Conservation (phyloP, 2,329 filamentous ascomycete genomes). For the Rhinocladiella similis region DNA sequence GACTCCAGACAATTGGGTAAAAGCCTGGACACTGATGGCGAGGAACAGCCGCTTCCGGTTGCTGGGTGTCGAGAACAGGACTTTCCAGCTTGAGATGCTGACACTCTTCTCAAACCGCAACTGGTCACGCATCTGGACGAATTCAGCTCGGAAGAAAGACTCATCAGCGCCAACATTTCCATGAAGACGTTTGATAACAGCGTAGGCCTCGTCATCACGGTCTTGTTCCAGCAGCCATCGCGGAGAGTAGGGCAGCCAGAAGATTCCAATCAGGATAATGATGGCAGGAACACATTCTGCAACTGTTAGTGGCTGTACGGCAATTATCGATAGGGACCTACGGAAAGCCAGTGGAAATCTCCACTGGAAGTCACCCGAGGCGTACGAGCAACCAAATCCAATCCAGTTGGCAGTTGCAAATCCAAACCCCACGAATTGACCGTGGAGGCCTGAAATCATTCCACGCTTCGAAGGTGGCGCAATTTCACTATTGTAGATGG, state of each 20-base stretch:
- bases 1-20: conserved; percentile 52
- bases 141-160: conserved; percentile 31
- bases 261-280: background rate
- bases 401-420: conserved; percentile 16
- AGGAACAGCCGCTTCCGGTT: conserved; percentile 52
- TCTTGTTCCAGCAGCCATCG: conserved; percentile 20
- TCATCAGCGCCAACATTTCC: conserved; percentile 57
- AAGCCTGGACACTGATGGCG: conserved; percentile 52
- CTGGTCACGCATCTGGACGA: conserved; percentile 12
- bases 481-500: conserved; percentile 11
- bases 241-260: conserved; percentile 13
- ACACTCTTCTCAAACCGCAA: background rate
- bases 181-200: conserved; percentile 63
- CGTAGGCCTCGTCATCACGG: conserved; percentile 42
- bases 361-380: background rate
- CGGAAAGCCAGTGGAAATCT: conserved; percentile 40
- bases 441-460: background rate
- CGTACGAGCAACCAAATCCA: conserved; percentile 25
- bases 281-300: too few species aligned
- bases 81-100: background rate
- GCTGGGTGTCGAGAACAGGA: conserved; percentile 2
- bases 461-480: conserved; percentile 14
- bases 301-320: background rate
- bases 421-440: background rate
- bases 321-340: conserved; percentile 44